Evolutionary conservation across 306 rosid species (phyloP).

Genomic region (Coriaria nepalensis): DNA sequence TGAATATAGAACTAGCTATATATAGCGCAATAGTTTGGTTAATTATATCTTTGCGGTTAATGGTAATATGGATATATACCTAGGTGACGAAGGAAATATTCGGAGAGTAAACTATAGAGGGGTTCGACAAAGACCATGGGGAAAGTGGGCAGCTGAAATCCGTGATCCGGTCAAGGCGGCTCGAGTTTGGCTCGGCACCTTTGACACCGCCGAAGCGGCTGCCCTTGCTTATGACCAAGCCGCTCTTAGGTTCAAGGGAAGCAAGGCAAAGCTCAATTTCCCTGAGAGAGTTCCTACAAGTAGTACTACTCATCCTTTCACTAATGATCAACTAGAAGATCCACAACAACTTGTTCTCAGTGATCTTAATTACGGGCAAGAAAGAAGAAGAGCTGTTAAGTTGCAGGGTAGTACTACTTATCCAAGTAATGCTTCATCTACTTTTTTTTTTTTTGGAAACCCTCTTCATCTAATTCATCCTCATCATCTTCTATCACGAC

Average conservation of each 20-base stretch:
- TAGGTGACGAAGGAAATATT: conserved; percentile 17
- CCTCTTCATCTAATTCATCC: too few relatives aligned
- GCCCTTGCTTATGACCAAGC: conserved; percentile 81
- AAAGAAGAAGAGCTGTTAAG: too few relatives aligned
- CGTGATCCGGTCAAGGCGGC: conserved; percentile 76
- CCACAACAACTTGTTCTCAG: background rate
- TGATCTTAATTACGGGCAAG: background rate
- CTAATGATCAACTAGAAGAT: background rate
- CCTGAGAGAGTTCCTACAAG: conserved; percentile 55
- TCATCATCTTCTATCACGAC: too few relatives aligned
- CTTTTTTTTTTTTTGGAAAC: too few relatives aligned
- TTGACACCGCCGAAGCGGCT: conserved; percentile 72
- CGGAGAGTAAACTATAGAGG: conserved; percentile 74
- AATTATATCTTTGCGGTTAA: too few relatives aligned
- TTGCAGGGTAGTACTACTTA: too few relatives aligned
- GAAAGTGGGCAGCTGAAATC: conserved; percentile 88
- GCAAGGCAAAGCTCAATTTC: conserved; percentile 85
- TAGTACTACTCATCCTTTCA: background rate
- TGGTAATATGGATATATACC: too few relatives aligned
- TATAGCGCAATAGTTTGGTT: background rate
- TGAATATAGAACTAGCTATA: background rate
- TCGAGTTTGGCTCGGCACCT: conserved; percentile 84
- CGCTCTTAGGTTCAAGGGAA: conserved; percentile 80
- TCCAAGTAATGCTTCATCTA: too few relatives aligned
- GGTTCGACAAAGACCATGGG: conserved; percentile 91